phyloP scores from a whole-genome alignment of 495 filamentous ascomycete genomes.

The Staphylotrichum tortipilum region DNA sequence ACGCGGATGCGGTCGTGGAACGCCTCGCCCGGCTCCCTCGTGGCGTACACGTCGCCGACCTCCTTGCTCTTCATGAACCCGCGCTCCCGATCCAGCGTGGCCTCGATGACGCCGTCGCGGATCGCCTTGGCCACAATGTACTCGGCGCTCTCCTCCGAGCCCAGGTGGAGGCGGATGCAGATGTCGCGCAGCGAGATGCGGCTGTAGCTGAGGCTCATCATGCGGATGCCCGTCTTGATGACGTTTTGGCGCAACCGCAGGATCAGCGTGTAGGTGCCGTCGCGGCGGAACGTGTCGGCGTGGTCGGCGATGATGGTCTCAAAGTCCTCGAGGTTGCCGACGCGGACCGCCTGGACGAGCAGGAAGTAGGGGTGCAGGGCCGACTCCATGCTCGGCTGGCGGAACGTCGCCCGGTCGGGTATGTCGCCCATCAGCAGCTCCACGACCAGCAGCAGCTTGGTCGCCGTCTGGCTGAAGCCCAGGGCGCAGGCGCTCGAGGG shows the following conservation, averaged over 20 bases:
- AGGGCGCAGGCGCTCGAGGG: conserved; percentile 80
- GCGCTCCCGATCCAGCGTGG: conserved; percentile 82
- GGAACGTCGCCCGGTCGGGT: conserved; percentile 88
- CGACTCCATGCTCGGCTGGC: conserved; percentile 72
- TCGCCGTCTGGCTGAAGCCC: conserved; percentile 91
- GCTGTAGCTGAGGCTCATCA: conserved; percentile 97
- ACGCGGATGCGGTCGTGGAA: conserved; percentile 95
- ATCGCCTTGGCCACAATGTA: conserved; percentile 99
- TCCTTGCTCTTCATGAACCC: conserved; percentile 99
- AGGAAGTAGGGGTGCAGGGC: conserved; percentile 85
- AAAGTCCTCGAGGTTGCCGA: conserved; percentile 89
- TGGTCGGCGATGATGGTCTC: conserved; percentile 71
- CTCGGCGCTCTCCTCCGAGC: conserved; percentile 90
- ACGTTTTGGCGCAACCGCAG: conserved; percentile 93
- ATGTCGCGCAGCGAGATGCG: conserved; percentile 97
- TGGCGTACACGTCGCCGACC: conserved; percentile 88
- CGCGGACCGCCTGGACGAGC: conserved; percentile 88
- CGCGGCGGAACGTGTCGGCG: conserved; percentile 75
- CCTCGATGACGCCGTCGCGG: conserved; percentile 95
- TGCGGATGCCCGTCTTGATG: conserved; percentile 97
- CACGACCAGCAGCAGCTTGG: conserved; percentile 87
- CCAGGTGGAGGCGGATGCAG: conserved; percentile 85
- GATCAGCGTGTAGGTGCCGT: conserved; percentile 93
- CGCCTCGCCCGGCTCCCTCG: conserved; percentile 86
- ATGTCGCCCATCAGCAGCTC: conserved; percentile 98